These are phyloP conservation scores for Metschnikowia reukaufii DNA, from an alignment of 805 yeast species.

Conservation along the genomic window DNA sequence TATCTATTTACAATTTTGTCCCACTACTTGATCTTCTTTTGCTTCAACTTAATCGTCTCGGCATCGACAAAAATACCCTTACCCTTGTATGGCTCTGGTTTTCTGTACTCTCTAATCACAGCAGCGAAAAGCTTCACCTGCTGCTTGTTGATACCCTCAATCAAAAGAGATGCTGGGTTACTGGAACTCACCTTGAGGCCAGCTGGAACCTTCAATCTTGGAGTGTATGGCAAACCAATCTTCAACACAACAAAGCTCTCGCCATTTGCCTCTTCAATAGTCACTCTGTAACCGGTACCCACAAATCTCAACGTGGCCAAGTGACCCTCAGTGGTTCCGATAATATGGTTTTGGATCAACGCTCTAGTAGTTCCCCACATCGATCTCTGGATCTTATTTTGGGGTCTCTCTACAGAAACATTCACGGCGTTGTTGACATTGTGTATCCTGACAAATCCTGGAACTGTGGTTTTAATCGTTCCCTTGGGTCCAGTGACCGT, in stretches of 20 bases:
- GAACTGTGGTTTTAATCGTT: constrained; percentile 57
- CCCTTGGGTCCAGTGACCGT: constrained; percentile 81
- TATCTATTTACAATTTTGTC: constrained; percentile 9
- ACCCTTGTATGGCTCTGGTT: constrained; percentile 98
- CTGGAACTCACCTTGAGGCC: constrained; percentile 77
- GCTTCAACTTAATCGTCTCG: constrained; percentile 88
- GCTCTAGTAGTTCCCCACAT: constrained; percentile 96
- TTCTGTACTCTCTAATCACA: constrained; percentile 76
- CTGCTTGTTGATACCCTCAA: constrained; percentile 88
- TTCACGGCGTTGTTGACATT: constrained; percentile 39
- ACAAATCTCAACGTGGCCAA: constrained; percentile 81
- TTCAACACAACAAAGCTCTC: constrained; percentile 67
- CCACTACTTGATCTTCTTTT: constrained; percentile 82
- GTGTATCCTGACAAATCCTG: constrained; percentile 63
- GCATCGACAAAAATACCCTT: constrained; percentile 92
- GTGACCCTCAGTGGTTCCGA: constrained; percentile 94
- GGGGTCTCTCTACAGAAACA: constrained; percentile 58
- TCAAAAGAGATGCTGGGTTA: constrained; percentile 76
- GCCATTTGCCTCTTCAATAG: constrained; percentile 58
- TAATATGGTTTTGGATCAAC: constrained; percentile 68
- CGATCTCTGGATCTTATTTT: constrained; percentile 67
- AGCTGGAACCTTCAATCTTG: constrained; percentile 73
- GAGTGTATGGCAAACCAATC: constrained; percentile 83
- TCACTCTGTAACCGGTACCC: constrained; percentile 96
- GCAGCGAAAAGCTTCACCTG: constrained; percentile 88